phyloP scores from a whole-genome alignment of 202 grass and related monocot genomes.

The Hordeum pubiflorum region DNA sequence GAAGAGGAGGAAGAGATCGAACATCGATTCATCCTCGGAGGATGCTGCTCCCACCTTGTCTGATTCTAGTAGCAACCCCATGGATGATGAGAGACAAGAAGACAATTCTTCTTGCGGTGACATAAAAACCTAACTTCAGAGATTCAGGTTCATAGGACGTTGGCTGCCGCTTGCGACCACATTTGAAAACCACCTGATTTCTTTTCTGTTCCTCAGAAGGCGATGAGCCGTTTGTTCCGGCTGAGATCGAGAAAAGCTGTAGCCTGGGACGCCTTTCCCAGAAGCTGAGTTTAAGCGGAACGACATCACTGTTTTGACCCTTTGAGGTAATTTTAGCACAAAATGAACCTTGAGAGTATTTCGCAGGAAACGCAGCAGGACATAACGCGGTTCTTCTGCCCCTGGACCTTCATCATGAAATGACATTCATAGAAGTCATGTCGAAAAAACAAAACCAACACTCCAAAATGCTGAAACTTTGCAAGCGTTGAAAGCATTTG shows the following conservation, averaged over 20 bases:
- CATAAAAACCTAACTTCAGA: constrained; percentile 31
- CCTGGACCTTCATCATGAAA: too few species aligned
- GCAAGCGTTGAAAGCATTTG: too few species aligned
- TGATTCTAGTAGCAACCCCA: constrained; percentile 49
- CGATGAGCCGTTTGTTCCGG: neutral
- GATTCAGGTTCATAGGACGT: constrained; percentile 27
- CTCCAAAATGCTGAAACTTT: too few species aligned
- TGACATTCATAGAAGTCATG: too few species aligned
- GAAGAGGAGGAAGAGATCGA: constrained; percentile 53
- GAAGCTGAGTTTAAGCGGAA: neutral
- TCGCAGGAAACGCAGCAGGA: too few species aligned
- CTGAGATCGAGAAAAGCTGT: neutral
- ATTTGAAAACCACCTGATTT: neutral
- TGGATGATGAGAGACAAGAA: constrained; percentile 38
- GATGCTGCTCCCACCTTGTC: constrained; percentile 50
- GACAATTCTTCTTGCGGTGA: constrained; percentile 29
- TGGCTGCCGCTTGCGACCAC: neutral
- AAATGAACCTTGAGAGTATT: too few species aligned
- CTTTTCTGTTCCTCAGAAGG: neutral
- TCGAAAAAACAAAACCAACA: too few species aligned
- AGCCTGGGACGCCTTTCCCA: neutral
- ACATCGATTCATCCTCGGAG: constrained; percentile 29
- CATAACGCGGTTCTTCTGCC: too few species aligned
- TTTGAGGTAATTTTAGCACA: too few species aligned
- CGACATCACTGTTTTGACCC: too few species aligned